Evolutionary conservation across 805 yeast species (phyloP).

Genomic region (Jamesozyma jinghongensis): DNA sequence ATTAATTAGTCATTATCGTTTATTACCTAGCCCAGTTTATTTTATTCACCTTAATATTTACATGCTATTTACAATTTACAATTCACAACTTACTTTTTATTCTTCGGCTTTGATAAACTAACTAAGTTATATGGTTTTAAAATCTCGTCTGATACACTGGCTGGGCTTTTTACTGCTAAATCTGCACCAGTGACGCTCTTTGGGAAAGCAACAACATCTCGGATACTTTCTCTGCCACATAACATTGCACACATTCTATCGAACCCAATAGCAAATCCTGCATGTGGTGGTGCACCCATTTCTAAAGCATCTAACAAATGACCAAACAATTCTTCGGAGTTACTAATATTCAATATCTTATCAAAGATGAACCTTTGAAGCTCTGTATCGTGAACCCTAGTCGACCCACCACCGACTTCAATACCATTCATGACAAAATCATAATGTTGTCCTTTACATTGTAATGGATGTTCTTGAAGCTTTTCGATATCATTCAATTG

Average conservation of each 20-base stretch:
- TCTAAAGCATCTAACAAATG: slow-evolving; percentile 74
- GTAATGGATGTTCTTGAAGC: slow-evolving; percentile 44
- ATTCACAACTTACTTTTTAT: background rate
- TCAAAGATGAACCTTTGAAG: slow-evolving; percentile 69
- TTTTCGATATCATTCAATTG: slow-evolving; percentile 55
- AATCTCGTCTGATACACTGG: slow-evolving; percentile 42
- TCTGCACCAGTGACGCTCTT: slow-evolving; percentile 85
- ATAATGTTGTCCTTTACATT: slow-evolving; percentile 81
- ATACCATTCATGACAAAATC: slow-evolving; percentile 91
- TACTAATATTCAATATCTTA: slow-evolving; percentile 47
- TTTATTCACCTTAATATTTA: too few species aligned
- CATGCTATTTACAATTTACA: background rate
- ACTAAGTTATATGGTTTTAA: slow-evolving; percentile 43
- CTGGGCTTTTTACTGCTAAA: slow-evolving; percentile 81
- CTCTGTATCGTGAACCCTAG: slow-evolving; percentile 82
- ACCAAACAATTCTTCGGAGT: slow-evolving; percentile 64
- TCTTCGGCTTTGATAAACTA: background rate
- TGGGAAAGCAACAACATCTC: slow-evolving; percentile 95
- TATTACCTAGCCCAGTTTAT: too few species aligned
- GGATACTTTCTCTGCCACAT: slow-evolving; percentile 61
- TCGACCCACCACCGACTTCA: slow-evolving; percentile 95
- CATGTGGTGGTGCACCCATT: slow-evolving; percentile 97
- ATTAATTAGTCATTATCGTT: too few species aligned
- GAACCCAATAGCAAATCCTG: slow-evolving; percentile 92
- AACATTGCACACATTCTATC: slow-evolving; percentile 91